Percentiles rank a stretch among this genome's conserved stretches.
Evolutionary conservation across 2,329 filamentous ascomycete species (phyloP).

Genomic region (Bertia moriformis): DNA sequence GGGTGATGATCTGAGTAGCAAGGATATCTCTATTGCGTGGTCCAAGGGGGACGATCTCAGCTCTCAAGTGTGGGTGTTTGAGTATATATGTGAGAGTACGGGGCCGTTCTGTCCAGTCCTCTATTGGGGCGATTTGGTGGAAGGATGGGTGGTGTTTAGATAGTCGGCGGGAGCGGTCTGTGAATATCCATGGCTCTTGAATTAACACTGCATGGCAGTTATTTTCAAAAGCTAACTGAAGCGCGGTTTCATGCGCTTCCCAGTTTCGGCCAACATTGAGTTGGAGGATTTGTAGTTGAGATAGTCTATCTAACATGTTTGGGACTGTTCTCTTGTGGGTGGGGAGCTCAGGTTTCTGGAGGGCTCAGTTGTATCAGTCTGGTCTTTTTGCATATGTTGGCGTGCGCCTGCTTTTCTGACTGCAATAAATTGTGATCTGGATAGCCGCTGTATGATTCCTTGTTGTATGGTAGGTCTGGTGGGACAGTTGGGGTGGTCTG

Average conservation of each 20-base stretch:
- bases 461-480: neutral
- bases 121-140: neutral
- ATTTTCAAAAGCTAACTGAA: neutral
- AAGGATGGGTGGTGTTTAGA: neutral
- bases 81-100: neutral
- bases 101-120: neutral
- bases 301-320: no score
- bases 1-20: neutral
- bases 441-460: no score
- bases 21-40: neutral
- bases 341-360: neutral
- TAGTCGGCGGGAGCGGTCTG: neutral
- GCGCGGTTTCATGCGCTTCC: neutral
- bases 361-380: neutral
- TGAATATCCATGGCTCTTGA: neutral
- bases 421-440: neutral
- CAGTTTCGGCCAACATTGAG: neutral
- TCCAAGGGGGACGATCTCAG: no score
- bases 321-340: neutral
- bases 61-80: neutral
- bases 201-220: neutral
- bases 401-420: neutral
- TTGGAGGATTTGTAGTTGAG: no score
- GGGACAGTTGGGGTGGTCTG: neutral
- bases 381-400: neutral